Percentiles rank a stretch among this genome's conserved stretches.
Conservation (phyloP, 2,329 filamentous ascomycete species). For the Coniochaeta sp. region DNA sequence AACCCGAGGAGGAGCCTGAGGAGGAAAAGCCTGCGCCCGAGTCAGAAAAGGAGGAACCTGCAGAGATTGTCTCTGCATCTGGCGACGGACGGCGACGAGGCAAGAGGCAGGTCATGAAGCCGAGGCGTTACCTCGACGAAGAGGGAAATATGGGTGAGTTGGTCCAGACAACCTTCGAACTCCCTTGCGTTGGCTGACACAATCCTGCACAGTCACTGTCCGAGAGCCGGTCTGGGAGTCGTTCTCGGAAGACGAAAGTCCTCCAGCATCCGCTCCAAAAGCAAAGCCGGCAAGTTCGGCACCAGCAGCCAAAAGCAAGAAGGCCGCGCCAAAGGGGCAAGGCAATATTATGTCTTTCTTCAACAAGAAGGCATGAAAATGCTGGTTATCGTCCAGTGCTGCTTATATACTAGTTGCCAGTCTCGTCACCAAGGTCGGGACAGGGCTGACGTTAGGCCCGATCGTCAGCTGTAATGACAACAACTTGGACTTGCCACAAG, state of each 20-base stretch:
- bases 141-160: constrained; percentile 79
- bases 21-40: constrained; percentile 26
- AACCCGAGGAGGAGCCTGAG: constrained; percentile 14
- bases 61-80: constrained; percentile 40
- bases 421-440: no score
- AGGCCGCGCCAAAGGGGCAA: constrained; percentile 52
- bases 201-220: constrained; percentile 60
- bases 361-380: constrained; percentile 53
- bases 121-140: constrained; percentile 79
- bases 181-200: neutral
- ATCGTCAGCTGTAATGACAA: no score
- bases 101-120: constrained; percentile 75
- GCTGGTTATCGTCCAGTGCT: neutral
- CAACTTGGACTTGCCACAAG: no score
- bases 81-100: constrained; percentile 63
- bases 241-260: constrained; percentile 82
- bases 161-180: neutral
- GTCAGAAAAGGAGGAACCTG: constrained; percentile 34
- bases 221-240: constrained; percentile 85
- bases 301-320: constrained; percentile 42
- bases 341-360: constrained; percentile 94
- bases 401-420: neutral
- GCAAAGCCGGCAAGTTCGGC: constrained; percentile 38
- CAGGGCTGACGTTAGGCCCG: no score
- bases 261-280: constrained; percentile 37